Base-by-base conservation (phyloP, 345 rosid genomes). In the Eutrema yunnanense region DNA sequence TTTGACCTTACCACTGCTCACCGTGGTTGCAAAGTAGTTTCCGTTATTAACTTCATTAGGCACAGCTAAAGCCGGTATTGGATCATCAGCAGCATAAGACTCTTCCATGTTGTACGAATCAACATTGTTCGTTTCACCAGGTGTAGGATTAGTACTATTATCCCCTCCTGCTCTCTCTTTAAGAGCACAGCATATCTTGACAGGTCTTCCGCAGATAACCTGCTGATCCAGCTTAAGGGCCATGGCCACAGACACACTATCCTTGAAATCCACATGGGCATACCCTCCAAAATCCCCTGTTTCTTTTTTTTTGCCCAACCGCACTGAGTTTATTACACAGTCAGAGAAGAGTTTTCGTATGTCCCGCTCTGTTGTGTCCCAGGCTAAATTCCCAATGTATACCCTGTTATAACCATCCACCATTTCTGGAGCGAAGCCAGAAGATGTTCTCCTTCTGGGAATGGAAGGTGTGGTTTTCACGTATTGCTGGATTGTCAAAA, bases 211-310 rank as follows among this genome's bases (percentile, higher is more conserved):
- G 8, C 84, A 72, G 11, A 86, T 70, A 73, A 87, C 67, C 50
- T 78, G 84, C 80, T 90, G 93, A 83, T 95, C 91, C 81, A 92
- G 82, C 86, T 88, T 90, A 9, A 95, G 78, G 36, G 99, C 96
- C 86, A 85, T 82, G 1, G 75, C 75, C 62, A 86, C 72, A 6
- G 87, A 89, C 14, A 78, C 73, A 47, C 86, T 84, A 67, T 90
- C 89, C 9, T 86, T 77, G 77, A 92, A 95, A 75, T 90, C 94
- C 44, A 92, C 87, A 69, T 92, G 99, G 26, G 90, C 98, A 41
- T 86, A 92, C 40, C 99, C 99, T 65, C 80, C 82, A 80, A 92
- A 90, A 53, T 88, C 94, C 66, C 86, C 90, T 10, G 93, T 90
- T 79, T 87, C 96, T 81, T 91, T 94, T 84, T 88, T 78, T 76